Conservation (phyloP, 441 rosid species). For the Geranium incanum region DNA sequence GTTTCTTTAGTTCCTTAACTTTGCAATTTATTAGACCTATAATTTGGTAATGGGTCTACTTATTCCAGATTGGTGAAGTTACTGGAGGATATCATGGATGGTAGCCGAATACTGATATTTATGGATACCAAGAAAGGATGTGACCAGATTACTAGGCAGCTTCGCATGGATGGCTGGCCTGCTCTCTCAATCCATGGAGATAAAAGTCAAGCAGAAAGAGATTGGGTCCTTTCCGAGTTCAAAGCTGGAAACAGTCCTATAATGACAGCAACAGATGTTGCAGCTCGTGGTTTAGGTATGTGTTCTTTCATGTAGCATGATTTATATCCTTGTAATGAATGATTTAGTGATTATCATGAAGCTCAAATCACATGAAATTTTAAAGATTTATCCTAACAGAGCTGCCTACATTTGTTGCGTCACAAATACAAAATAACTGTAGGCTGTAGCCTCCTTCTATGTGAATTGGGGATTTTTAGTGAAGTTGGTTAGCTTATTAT, state of each 20-base stretch:
- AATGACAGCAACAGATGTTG: constrained; percentile 99
- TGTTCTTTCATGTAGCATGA: neutral
- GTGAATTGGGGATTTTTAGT: too few species aligned
- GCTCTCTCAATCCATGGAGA: constrained; percentile 97
- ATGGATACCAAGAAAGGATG: constrained; percentile 94
- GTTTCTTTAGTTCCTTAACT: neutral
- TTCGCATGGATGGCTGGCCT: constrained; percentile 99
- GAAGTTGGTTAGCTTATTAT: too few species aligned
- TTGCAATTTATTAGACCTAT: constrained; percentile 9
- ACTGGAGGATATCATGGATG: constrained; percentile 76
- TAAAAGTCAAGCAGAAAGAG: constrained; percentile 90
- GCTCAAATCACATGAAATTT: too few species aligned
- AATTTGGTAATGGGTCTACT: neutral
- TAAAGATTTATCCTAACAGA: too few species aligned
- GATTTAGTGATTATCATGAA: too few species aligned
- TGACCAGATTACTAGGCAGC: constrained; percentile 85
- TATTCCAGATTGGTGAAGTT: constrained; percentile 59
- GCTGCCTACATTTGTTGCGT: too few species aligned
- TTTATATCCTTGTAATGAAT: neutral
- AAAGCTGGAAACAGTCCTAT: constrained; percentile 89
- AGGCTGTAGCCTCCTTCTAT: too few species aligned
- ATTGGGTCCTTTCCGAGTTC: constrained; percentile 92
- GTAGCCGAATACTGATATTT: constrained; percentile 76
- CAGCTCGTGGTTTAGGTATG: constrained; percentile 99
- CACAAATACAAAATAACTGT: too few species aligned